Evolutionary conservation across 352 stramenopile species (phyloP).

Genomic region (Pythium angustatum): DNA sequence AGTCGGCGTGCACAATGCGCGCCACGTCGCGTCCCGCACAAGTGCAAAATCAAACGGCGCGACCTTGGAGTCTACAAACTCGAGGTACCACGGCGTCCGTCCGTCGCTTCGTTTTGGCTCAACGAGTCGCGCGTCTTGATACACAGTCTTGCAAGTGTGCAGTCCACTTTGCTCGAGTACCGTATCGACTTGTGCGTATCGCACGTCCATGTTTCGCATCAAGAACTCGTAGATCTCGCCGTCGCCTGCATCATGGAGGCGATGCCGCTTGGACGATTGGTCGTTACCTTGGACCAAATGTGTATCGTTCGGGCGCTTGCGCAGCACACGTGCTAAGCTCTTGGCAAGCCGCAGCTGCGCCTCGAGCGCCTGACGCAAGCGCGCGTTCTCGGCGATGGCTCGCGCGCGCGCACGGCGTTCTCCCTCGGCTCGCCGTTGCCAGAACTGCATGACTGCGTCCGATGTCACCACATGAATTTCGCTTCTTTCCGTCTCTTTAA

Average conservation of each 20-base stretch:
- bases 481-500: not conserved
- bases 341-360: constrained; percentile 4
- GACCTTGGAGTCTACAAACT: constrained; percentile 9
- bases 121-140: not conserved
- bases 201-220: constrained; percentile 1
- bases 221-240: constrained; percentile 8
- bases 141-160: not conserved
- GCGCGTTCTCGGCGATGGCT: constrained; percentile 8
- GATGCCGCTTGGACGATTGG: not conserved
- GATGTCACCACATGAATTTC: not conserved
- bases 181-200: not conserved
- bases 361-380: constrained; percentile 12
- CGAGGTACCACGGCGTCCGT: not conserved
- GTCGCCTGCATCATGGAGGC: not conserved
- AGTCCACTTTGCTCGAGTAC: constrained; percentile 1
- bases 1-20: not conserved
- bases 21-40: constrained; percentile 11
- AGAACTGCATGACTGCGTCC: constrained; percentile 1
- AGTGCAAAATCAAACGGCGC: constrained; percentile 8
- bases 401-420: constrained; percentile 1
- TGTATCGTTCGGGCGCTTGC: constrained; percentile 11
- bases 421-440: constrained; percentile 2
- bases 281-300: not conserved
- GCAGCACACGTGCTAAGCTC: constrained; percentile 5
- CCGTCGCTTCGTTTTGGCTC: not conserved